phyloP scores from a whole-genome alignment of 257 asterid genomes.

The Rhazya stricta region DNA sequence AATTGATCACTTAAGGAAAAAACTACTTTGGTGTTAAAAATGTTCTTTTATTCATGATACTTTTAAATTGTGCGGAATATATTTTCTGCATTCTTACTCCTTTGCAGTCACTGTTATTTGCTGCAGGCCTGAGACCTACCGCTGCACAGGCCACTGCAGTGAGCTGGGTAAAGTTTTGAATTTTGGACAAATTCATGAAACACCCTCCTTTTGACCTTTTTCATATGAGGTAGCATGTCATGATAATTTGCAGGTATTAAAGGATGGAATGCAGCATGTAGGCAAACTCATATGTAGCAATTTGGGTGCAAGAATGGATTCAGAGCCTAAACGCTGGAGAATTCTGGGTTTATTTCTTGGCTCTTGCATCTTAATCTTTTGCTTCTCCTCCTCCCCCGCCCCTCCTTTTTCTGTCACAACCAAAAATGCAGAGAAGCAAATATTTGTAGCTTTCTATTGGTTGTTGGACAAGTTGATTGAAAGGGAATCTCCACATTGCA shows the following conservation, averaged over 20 bases:
- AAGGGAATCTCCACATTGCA: conserved; percentile 36
- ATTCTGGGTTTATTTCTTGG: conserved; percentile 55
- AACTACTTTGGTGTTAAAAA: background rate
- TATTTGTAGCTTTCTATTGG: background rate
- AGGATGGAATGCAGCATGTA: conserved; percentile 97
- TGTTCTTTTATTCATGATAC: conserved; percentile 7
- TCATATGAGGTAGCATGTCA: conserved; percentile 15
- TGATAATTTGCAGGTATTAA: conserved; percentile 54
- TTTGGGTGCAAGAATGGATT: conserved; percentile 97
- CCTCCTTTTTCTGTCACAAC: background rate
- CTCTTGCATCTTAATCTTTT: conserved; percentile 3
- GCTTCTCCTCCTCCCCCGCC: background rate
- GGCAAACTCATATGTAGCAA: conserved; percentile 94
- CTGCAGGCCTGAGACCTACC: conserved; percentile 99
- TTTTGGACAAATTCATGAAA: conserved; percentile 14
- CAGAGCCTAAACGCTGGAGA: conserved; percentile 97
- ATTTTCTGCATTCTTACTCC: conserved; percentile 40
- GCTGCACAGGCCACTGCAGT: conserved; percentile 99
- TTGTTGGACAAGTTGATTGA: conserved; percentile 13
- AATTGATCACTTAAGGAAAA: background rate
- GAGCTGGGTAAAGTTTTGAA: conserved; percentile 69
- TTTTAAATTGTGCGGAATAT: conserved; percentile 13
- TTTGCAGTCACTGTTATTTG: conserved; percentile 89
- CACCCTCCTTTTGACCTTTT: background rate
- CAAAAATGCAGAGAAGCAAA: background rate